These are phyloP conservation scores for Penicillium aurantiogriseum DNA, from an alignment of 2,329 filamentous ascomycete species.

Conservation along the genomic window DNA sequence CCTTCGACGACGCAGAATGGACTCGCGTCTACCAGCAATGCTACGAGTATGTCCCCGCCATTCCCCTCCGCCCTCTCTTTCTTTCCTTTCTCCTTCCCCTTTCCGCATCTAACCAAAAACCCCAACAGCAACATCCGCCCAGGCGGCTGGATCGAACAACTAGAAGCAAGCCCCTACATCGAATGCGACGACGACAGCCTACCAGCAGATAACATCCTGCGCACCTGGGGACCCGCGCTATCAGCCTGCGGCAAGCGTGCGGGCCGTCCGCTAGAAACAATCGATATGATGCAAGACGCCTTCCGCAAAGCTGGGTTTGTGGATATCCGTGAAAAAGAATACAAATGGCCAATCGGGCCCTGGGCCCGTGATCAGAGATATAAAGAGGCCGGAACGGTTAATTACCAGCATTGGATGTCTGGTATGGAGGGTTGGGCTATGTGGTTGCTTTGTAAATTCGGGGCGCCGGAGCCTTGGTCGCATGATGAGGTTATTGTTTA, in stretches of 20 bases:
- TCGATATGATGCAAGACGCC: constrained; percentile 23
- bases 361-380: constrained; percentile 31
- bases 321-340: constrained; percentile 30
- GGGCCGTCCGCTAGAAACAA: constrained; percentile 23
- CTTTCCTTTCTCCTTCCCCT: too few relatives aligned
- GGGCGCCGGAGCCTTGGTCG: constrained; percentile 22
- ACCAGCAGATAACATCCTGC: constrained; percentile 14
- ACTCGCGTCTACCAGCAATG: constrained; percentile 19
- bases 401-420: constrained; percentile 26
- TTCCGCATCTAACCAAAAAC: not conserved
- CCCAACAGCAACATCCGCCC: constrained; percentile 17
- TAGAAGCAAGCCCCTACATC: constrained; percentile 20
- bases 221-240: constrained; percentile 17
- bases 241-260: constrained; percentile 22
- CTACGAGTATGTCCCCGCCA: constrained; percentile 13
- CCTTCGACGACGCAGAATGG: constrained; percentile 18
- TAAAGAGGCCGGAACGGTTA: constrained; percentile 44
- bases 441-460: constrained; percentile 28
- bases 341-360: constrained; percentile 31
- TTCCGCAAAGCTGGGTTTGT: constrained; percentile 32
- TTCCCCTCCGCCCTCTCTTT: too few relatives aligned
- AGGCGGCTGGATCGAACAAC: constrained; percentile 24
- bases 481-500: constrained; percentile 21
- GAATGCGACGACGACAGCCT: constrained; percentile 20
- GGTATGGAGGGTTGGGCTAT: constrained; percentile 30